Percentiles rank a stretch among this genome's conserved stretches.
phyloP scores from a whole-genome alignment of 192 early-diverging fungal species.

The Umbelopsis sp. region DNA sequence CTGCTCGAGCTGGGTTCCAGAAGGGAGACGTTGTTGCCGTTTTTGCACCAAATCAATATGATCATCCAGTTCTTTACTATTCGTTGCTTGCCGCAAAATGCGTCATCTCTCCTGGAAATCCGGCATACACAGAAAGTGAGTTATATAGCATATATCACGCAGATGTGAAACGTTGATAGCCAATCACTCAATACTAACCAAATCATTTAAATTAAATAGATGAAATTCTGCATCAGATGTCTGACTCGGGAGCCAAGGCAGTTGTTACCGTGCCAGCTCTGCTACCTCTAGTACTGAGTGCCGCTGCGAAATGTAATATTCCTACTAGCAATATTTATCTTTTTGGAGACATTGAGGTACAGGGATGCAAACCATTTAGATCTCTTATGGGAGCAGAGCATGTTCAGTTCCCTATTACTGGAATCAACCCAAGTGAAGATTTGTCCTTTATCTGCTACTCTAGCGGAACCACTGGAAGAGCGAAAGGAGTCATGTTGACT shows the following conservation, averaged over 20 bases:
- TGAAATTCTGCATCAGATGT: constrained; percentile 71
- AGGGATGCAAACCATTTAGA: constrained; percentile 26
- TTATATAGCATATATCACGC: too few relatives aligned
- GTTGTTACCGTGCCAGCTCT: constrained; percentile 58
- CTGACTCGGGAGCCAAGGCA: constrained; percentile 63
- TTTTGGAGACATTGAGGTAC: constrained; percentile 29
- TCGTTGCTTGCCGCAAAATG: constrained; percentile 61
- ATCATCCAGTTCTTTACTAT: constrained; percentile 61
- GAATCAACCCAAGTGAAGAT: constrained; percentile 25
- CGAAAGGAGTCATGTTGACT: constrained; percentile 38
- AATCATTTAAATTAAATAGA: background rate
- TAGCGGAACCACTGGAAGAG: constrained; percentile 33
- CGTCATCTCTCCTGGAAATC: constrained; percentile 79
- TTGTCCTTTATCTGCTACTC: constrained; percentile 38
- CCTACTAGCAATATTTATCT: constrained; percentile 17
- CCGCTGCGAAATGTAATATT: constrained; percentile 21
- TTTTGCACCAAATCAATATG: constrained; percentile 72
- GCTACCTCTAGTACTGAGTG: constrained; percentile 22
- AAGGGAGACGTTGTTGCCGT: constrained; percentile 73
- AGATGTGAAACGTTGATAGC: background rate
- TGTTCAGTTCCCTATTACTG: background rate
- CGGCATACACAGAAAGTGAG: constrained; percentile 77
- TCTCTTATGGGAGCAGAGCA: constrained; percentile 7
- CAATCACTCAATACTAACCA: too few relatives aligned
- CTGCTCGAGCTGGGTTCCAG: constrained; percentile 50